Conservation (phyloP, 2,329 filamentous ascomycete genomes). For the Biscogniauxia sp. region DNA sequence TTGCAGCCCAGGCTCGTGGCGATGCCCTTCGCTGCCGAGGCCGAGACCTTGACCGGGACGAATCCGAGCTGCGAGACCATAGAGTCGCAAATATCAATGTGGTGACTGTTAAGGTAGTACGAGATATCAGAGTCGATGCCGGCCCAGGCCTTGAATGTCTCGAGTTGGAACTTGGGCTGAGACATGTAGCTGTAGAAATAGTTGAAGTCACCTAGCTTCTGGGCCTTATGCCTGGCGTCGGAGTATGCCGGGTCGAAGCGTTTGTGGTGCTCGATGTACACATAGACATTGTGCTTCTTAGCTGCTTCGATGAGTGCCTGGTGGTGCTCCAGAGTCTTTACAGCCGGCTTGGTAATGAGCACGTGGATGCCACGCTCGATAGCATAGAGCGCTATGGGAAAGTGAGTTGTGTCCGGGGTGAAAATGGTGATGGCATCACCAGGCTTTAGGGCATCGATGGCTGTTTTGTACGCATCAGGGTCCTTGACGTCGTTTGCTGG, state of each 20-base stretch:
- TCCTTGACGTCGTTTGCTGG: constrained; percentile 72
- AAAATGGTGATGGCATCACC: constrained; percentile 95
- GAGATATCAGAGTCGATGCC: constrained; percentile 90
- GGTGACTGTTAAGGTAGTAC: constrained; percentile 95
- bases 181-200: constrained; percentile 99
- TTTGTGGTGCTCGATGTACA: constrained; percentile 96
- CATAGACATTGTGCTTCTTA: constrained; percentile 74
- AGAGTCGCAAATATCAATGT: constrained; percentile 87
- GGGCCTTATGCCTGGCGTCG: constrained; percentile 76
- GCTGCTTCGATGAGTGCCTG: constrained; percentile 71
- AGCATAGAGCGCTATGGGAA: constrained; percentile 86
- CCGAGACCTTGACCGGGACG: constrained; percentile 75
- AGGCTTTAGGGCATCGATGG: constrained; percentile 77
- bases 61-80: constrained; percentile 77
- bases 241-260: constrained; percentile 91
- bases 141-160: constrained; percentile 94
- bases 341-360: constrained; percentile 89
- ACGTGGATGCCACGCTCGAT: constrained; percentile 87
- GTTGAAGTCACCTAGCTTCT: constrained; percentile 87
- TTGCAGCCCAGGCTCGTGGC: constrained; percentile 77
- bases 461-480: constrained; percentile 80
- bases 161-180: constrained; percentile 85
- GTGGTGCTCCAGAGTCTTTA: constrained; percentile 80
- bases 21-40: constrained; percentile 73
- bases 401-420: constrained; percentile 91